Conservation (phyloP, 495 filamentous ascomycete species). For the Hypoxylon intermedium region DNA sequence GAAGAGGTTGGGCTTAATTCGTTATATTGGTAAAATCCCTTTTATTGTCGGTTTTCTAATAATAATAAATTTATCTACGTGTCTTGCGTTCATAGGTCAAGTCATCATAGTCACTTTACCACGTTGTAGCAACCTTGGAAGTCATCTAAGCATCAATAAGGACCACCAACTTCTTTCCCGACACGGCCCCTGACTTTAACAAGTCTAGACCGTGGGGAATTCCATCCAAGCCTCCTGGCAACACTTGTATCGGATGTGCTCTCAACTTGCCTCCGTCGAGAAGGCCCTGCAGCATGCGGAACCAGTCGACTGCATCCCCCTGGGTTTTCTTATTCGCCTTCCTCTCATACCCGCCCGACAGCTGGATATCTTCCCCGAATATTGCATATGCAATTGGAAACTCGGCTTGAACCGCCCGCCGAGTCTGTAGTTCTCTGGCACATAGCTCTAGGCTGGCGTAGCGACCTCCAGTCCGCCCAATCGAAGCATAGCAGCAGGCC, state of each 20-base stretch:
- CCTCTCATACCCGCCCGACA: not conserved
- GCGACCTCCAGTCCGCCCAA: conserved; percentile 32
- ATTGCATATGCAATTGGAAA: not conserved
- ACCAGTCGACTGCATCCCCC: not conserved
- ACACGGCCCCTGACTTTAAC: not conserved
- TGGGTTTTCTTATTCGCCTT: not conserved
- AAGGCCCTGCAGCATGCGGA: not conserved
- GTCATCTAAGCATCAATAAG: no score
- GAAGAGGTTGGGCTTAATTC: not conserved
- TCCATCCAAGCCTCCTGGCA: not conserved
- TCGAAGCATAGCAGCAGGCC: conserved; percentile 33
- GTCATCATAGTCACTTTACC: no score
- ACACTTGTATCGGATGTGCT: not conserved
- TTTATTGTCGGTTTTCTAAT: no score
- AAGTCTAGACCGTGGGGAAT: not conserved
- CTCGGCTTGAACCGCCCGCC: not conserved
- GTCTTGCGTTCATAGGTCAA: no score
- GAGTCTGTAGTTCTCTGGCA: not conserved
- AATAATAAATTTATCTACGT: no score
- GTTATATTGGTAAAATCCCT: no score
- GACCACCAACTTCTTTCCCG: not conserved
- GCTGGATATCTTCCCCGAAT: not conserved
- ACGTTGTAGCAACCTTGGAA: no score
- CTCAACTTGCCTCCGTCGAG: not conserved
- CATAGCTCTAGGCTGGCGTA: conserved; percentile 14